phyloP scores from a whole-genome alignment of 2,329 filamentous ascomycete species.

The Penicillium sp. region DNA sequence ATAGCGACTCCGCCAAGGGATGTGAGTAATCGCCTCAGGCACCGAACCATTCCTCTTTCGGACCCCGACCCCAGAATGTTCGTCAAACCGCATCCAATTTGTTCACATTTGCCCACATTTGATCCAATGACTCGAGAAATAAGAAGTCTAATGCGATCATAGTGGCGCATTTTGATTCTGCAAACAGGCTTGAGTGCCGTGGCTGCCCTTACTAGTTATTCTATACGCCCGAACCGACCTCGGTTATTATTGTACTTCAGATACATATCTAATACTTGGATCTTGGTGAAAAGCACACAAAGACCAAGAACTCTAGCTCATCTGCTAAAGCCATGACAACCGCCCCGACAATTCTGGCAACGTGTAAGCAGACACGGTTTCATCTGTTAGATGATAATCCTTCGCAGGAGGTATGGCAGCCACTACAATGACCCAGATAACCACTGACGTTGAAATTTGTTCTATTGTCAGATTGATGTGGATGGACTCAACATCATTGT shows the following conservation, averaged over 20 bases:
- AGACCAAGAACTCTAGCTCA: too few relatives aligned
- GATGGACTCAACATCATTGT: conserved; percentile 71
- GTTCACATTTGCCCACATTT: background rate
- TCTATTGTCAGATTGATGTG: conserved; percentile 58
- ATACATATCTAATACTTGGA: background rate
- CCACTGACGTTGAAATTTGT: background rate
- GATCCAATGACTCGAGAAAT: background rate
- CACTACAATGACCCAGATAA: background rate
- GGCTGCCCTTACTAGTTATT: background rate
- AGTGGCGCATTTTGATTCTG: background rate
- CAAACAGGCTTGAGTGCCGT: background rate
- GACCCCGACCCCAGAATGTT: conserved; percentile 10
- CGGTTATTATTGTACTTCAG: background rate
- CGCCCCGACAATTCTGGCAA: conserved; percentile 52
- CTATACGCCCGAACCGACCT: background rate
- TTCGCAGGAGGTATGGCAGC: conserved; percentile 50
- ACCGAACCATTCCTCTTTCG: conserved; percentile 22
- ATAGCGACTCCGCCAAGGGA: background rate
- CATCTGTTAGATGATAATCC: conserved; percentile 57
- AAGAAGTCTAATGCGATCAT: background rate
- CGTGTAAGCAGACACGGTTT: conserved; percentile 66
- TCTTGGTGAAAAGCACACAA: background rate
- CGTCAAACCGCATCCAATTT: background rate
- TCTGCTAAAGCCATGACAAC: conserved; percentile 8
- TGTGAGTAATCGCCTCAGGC: conserved; percentile 11